Evolutionary conservation across 768 basidiomycete genomes (phyloP).

Genomic region (Filobasidium wieringae): DNA sequence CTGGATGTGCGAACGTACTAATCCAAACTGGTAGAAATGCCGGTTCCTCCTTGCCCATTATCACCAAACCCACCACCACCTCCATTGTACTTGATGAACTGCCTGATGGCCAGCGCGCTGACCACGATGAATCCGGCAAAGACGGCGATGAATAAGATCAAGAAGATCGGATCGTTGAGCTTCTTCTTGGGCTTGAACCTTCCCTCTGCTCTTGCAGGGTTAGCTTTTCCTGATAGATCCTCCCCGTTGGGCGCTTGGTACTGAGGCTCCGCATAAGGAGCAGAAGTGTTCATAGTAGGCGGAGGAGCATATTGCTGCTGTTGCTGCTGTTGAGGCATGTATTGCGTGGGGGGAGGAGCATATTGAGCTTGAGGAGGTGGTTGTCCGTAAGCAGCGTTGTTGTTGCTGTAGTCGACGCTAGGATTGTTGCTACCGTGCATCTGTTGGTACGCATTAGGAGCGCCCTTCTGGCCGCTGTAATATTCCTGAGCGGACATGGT

Average conservation of each 20-base stretch:
- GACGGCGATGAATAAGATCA: conserved; percentile 60
- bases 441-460: neutral
- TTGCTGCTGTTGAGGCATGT: conserved; percentile 4
- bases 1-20: conserved; percentile 41
- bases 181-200: conserved; percentile 47
- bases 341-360: neutral
- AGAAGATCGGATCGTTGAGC: conserved; percentile 60
- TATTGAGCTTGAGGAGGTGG: neutral
- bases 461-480: neutral
- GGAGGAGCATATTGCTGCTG: neutral
- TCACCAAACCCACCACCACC: conserved; percentile 57
- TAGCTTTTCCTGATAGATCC: neutral
- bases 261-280: conserved; percentile 8
- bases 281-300: conserved; percentile 3
- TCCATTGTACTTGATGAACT: conserved; percentile 55
- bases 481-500: neutral
- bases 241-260: neutral
- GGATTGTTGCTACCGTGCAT: neutral
- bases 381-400: neutral
- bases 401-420: neutral
- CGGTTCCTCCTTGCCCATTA: conserved; percentile 41
- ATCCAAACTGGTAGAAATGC: conserved; percentile 55
- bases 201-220: neutral
- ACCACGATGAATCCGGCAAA: conserved; percentile 59
- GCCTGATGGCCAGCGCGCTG: conserved; percentile 53